Evolutionary conservation across 2,329 filamentous ascomycete species (phyloP).

Genomic region (Cryphonectria radicalis): DNA sequence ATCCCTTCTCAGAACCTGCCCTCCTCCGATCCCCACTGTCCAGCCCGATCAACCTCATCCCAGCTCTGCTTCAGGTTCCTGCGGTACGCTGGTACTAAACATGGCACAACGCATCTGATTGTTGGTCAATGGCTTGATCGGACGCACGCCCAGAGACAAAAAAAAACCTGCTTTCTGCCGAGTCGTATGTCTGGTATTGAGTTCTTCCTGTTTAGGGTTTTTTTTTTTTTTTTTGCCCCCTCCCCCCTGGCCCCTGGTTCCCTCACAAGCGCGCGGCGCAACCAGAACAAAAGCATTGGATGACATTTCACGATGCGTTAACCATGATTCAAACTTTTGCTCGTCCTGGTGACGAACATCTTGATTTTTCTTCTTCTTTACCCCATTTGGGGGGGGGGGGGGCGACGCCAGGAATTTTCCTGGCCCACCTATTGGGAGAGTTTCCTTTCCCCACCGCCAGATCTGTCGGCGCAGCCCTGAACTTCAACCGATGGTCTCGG

Average conservation of each 20-base stretch:
- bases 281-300: background rate
- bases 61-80: background rate
- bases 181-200: background rate
- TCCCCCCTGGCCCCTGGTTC: background rate
- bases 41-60: background rate
- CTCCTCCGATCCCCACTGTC: background rate
- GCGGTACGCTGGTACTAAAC: background rate
- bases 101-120: background rate
- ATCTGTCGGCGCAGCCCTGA: background rate
- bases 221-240: no score
- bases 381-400: no score
- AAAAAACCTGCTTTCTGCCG: constrained; percentile 1
- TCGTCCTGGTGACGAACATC: background rate
- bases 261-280: background rate
- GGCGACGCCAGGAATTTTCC: background rate
- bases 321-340: background rate
- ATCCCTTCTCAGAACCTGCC: background rate
- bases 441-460: background rate
- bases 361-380: background rate
- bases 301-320: background rate
- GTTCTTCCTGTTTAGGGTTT: background rate
- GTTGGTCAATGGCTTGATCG: background rate
- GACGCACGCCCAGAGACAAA: background rate
- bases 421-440: background rate
- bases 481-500: constrained; percentile 1